Conservation (phyloP, 1,284 basidiomycete species). For the Cutaneotrichosporon daszewskae region DNA sequence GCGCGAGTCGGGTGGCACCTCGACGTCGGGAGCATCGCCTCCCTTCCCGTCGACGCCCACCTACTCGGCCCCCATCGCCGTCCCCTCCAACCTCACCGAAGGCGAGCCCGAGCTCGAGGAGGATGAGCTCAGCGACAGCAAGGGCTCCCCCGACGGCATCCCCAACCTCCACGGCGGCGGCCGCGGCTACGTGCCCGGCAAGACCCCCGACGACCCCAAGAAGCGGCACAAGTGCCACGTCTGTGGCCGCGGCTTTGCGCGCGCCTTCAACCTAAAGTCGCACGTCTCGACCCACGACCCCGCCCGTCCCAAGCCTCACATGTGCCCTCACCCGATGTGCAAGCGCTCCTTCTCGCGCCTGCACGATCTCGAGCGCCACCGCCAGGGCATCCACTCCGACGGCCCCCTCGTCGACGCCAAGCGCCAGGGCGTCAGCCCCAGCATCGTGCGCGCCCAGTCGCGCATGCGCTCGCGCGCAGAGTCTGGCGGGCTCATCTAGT, state of each 20-base stretch:
- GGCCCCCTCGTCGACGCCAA: constrained; percentile 47
- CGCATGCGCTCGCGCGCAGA: constrained; percentile 40
- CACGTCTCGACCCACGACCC: constrained; percentile 48
- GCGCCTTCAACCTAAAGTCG: constrained; percentile 50
- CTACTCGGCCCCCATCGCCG: constrained; percentile 15
- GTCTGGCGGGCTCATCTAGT: constrained; percentile 37
- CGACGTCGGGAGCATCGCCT: constrained; percentile 20
- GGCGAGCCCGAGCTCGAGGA: constrained; percentile 11
- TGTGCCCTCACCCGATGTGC: constrained; percentile 45
- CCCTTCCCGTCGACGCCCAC: constrained; percentile 29
- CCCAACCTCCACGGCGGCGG: constrained; percentile 45
- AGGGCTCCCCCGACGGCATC: constrained; percentile 14
- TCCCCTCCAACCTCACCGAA: too few relatives aligned
- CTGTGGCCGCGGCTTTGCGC: constrained; percentile 47
- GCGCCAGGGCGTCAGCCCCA: constrained; percentile 41
- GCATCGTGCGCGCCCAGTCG: constrained; percentile 42
- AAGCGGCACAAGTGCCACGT: constrained; percentile 48
- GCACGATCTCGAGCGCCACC: constrained; percentile 49
- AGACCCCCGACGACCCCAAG: constrained; percentile 48
- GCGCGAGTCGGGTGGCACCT: constrained; percentile 18
- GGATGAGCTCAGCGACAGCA: constrained; percentile 12
- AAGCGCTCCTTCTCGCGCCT: constrained; percentile 47
- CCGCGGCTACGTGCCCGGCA: constrained; percentile 46
- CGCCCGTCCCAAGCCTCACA: constrained; percentile 45
- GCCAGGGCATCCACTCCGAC: constrained; percentile 48